phyloP scores from a whole-genome alignment of 2,329 filamentous ascomycete species.

The Ceratocystis lukuohia region DNA sequence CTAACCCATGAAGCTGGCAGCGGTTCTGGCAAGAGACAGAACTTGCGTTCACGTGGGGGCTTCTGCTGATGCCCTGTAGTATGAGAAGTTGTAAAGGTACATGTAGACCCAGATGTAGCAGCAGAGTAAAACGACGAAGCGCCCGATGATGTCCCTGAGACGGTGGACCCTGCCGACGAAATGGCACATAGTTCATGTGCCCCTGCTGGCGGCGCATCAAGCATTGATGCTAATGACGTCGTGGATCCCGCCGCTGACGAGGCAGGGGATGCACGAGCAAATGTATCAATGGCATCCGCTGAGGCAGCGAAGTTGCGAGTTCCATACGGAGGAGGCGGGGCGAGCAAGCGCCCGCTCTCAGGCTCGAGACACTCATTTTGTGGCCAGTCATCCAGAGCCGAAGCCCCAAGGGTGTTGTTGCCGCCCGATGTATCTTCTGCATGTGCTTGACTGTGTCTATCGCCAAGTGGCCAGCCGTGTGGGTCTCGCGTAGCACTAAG shows the following conservation, averaged over 20 bases:
- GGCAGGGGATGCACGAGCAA: neutral
- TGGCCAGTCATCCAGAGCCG: neutral
- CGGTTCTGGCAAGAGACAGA: slow-evolving; percentile 57
- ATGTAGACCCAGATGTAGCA: slow-evolving; percentile 16
- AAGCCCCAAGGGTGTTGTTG: too few species aligned
- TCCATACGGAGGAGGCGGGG: neutral
- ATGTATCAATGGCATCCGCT: neutral
- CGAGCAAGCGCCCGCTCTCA: neutral
- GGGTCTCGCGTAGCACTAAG: neutral
- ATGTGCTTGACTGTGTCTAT: too few species aligned
- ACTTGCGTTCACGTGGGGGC: slow-evolving; percentile 52
- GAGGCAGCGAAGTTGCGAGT: neutral
- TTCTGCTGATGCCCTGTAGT: slow-evolving; percentile 17
- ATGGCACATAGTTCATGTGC: too few species aligned
- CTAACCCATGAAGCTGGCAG: slow-evolving; percentile 54
- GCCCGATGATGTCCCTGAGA: neutral
- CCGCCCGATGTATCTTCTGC: too few species aligned
- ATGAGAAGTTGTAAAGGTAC: neutral
- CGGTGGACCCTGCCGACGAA: neutral
- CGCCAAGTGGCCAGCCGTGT: neutral
- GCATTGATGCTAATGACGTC: neutral
- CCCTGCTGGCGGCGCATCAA: neutral
- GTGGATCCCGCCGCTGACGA: neutral
- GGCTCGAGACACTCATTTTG: neutral
- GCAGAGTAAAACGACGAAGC: neutral